Base-by-base conservation (phyloP, 345 rosid genomes). In the Boechera divaricarpa region DNA sequence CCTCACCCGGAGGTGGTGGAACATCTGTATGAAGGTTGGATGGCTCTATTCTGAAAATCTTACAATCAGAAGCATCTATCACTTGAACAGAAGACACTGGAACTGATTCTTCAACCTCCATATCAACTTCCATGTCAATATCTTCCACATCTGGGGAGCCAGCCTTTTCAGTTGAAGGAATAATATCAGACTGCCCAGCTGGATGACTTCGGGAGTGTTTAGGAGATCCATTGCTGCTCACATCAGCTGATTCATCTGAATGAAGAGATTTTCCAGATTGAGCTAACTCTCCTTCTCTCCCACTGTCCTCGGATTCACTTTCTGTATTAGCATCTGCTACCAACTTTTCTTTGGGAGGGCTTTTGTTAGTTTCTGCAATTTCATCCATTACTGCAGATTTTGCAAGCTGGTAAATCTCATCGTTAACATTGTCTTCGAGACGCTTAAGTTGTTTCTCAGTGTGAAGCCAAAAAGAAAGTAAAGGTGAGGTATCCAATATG, bases 91-190 rank as follows among this genome's bases (percentile, higher is more conserved):
- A 65, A 42, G 73, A 75, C 6, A 66, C 44, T 59, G 87, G 82
- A 55, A 54, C 78, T 72, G 77, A 78, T 56, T 93, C 96, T 70
- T 95, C 98, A 83, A 92, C 92, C 80, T 95, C 98, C 98, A 95
- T 92, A 83, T 95, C 98, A 64, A 95, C 91, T 76, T 92, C 98
- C 98, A 91, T 92, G 76, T 92, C 98, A 83, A 85, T 77, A 81
- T 89, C 98, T 70, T 85, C 98, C 78, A 69, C 88, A 63, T 31
- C 80, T 54, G 80, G 64, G 35, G 69, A 67, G 29, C 69, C 73
- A 53, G 68, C 76, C 74, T 77, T 78, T 60, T 78, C 86, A 73
- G 49, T 83, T 54, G 60, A 45, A 44, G 72, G 63, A 63, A 77
- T 42, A 36, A 74, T 78, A 67, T 82, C 67, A 44, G 68, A 69